Base-by-base conservation (phyloP, 495 filamentous ascomycete species). In the Neurospora sp. region DNA sequence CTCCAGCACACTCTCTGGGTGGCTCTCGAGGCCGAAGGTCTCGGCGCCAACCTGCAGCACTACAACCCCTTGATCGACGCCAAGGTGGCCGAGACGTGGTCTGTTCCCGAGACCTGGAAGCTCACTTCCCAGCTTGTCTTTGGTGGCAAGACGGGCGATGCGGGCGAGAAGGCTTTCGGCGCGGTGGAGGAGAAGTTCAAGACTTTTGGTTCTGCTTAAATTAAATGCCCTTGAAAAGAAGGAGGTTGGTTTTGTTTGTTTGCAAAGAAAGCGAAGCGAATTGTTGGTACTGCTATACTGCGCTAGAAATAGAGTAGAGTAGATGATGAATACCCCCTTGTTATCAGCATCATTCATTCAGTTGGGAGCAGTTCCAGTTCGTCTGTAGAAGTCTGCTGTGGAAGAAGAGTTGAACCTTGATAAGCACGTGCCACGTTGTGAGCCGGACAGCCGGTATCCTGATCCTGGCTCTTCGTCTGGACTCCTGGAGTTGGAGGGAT, bases 11-110 rank as follows among this genome's bases (percentile, higher is more conserved):
- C 84, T 27, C 71, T 89, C 65, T 94, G 91, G 91, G 88, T 86
- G 1, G 86, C 88, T 0, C 84, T 94, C 44, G 88, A 90, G 80
- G 83, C 85, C 72, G 90, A 93, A 81, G 91, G 91, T 41, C 82
- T 93, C 41, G 91, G 90, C 61, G 87, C 86, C 78, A 93, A 89
- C 82, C 84, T 94, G 5, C 91, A 94, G 84, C 91, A 93, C 80
- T 92, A 92, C 83, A 91, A 90, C 85, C 86, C 90, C 1, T 76
- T 91, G 69, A 80, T 92, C 70, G 89, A 91, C 80, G 82, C 77
- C 59, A 86, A 86, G 80, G 87, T 89, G 14, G 76, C 80, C 39
- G 79, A 82, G 72, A 76, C 85, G 70, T 93, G 90, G 90, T 84
- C 84, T 18, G 74, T 92, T 18, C 86, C 88, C 44, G 69, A 75